Evolutionary conservation across 2,329 filamentous ascomycete species (phyloP).

Genomic region (Colletotrichum gigasporum): DNA sequence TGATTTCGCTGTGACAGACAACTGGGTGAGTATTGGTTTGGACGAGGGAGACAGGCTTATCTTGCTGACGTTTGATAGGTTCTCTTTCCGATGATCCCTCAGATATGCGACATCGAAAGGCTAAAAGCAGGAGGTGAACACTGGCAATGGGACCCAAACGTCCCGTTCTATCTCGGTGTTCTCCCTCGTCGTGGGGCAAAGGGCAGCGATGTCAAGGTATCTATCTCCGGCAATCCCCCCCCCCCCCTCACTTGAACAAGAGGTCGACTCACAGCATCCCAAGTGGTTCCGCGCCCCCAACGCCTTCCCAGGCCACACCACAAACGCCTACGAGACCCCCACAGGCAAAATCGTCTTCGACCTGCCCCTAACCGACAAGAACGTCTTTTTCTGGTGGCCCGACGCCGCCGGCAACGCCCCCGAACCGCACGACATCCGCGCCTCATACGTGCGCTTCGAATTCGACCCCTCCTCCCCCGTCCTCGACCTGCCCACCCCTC

Average conservation of each 20-base stretch:
- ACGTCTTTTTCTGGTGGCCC: slow-evolving; percentile 54
- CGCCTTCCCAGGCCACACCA: slow-evolving; percentile 46
- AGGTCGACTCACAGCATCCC: background rate
- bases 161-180: slow-evolving; percentile 21
- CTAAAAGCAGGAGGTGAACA: slow-evolving; percentile 50
- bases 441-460: slow-evolving; percentile 32
- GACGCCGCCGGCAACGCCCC: slow-evolving; percentile 46
- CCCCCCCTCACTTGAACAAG: rapidly evolving
- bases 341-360: slow-evolving; percentile 45
- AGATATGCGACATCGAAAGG: slow-evolving; percentile 19
- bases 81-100: slow-evolving; percentile 13
- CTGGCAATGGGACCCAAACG: slow-evolving; percentile 45
- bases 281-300: slow-evolving; percentile 49
- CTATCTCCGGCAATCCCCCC: too few species aligned
- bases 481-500: slow-evolving; percentile 16
- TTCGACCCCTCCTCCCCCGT: slow-evolving; percentile 11
- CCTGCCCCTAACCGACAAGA: slow-evolving; percentile 46
- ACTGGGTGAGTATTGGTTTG: slow-evolving; percentile 42
- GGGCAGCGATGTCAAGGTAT: slow-evolving; percentile 17
- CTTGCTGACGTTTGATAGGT: background rate
- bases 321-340: slow-evolving; percentile 47
- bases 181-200: slow-evolving; percentile 17
- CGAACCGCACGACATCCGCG: slow-evolving; percentile 37
- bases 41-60: background rate
- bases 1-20: slow-evolving; percentile 51